A percentile compares a stretch with the other conserved stretches of the same genome.
These are phyloP conservation scores for Barnettozyma populi DNA, from an alignment of 805 yeast genomes.

Conservation along the genomic window DNA sequence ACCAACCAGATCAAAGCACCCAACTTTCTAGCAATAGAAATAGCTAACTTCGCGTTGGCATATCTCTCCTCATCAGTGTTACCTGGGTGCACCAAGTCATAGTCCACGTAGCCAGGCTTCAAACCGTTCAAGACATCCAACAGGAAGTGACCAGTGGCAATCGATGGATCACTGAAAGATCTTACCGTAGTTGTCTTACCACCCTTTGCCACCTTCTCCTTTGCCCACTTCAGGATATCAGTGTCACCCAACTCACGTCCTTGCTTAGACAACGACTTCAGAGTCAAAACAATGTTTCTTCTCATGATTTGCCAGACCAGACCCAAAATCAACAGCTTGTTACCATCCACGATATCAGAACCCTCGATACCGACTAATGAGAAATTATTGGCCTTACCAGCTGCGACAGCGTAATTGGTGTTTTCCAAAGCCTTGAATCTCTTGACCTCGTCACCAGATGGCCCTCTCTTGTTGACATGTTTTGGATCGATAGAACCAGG, in stretches of 20 bases:
- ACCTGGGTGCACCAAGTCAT: conserved; percentile 81
- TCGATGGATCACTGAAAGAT: conserved; percentile 76
- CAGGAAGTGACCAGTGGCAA: conserved; percentile 75
- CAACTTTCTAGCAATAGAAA: conserved; percentile 94
- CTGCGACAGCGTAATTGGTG: conserved; percentile 96
- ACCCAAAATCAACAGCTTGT: conserved; percentile 81
- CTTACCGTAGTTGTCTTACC: conserved; percentile 71
- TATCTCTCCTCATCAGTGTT: conserved; percentile 77
- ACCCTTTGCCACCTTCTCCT: conserved; percentile 76
- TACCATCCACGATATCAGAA: conserved; percentile 93
- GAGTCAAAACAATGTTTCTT: conserved; percentile 83
- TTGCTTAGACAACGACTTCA: conserved; percentile 56
- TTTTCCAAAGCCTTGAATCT: conserved; percentile 95
- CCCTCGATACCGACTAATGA: conserved; percentile 98
- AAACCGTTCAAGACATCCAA: conserved; percentile 88
- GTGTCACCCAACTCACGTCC: conserved; percentile 76
- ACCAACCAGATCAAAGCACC: conserved; percentile 98
- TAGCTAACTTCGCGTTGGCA: conserved; percentile 94
- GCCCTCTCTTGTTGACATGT: conserved; percentile 81
- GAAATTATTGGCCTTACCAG: conserved; percentile 88
- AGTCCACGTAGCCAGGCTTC: conserved; percentile 97
- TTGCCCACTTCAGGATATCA: conserved; percentile 94
- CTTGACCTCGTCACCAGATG: conserved; percentile 65
- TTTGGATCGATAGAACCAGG: conserved; percentile 84
- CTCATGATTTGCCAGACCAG: conserved; percentile 99